Conservation (phyloP, 208 protist genomes). For the Porcisia hertigi region DNA sequence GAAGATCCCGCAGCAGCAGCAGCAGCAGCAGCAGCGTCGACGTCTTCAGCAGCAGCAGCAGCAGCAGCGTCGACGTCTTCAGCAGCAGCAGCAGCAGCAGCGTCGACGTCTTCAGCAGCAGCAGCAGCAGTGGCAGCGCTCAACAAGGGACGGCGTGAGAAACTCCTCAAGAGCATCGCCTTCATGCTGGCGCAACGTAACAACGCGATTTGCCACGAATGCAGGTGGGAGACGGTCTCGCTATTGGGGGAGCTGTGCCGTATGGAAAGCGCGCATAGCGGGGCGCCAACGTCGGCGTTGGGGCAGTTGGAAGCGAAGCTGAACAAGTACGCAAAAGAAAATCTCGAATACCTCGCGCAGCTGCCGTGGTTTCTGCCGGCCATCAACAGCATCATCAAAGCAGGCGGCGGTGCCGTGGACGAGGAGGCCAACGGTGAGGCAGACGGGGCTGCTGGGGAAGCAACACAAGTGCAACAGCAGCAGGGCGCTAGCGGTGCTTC, state of each 20-base stretch:
- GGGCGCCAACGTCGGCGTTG: slow-evolving; percentile 27
- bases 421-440: not conserved
- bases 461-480: not conserved
- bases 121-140: slow-evolving; percentile 17
- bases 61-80: not conserved
- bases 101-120: not conserved
- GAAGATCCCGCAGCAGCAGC: slow-evolving; percentile 27
- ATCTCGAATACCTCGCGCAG: slow-evolving; percentile 71
- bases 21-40: too few species aligned
- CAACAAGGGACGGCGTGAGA: slow-evolving; percentile 42
- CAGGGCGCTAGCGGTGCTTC: not conserved
- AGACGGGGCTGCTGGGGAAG: not conserved
- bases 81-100: not conserved
- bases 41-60: not conserved
- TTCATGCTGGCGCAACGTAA: slow-evolving; percentile 79
- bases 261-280: slow-evolving; percentile 43
- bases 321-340: slow-evolving; percentile 63
- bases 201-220: slow-evolving; percentile 67
- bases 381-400: slow-evolving; percentile 48
- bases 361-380: slow-evolving; percentile 75
- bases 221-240: slow-evolving; percentile 81
- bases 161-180: slow-evolving; percentile 57
- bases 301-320: slow-evolving; percentile 52
- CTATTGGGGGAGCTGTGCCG: slow-evolving; percentile 83
- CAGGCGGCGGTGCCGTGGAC: slow-evolving; percentile 24